A percentile compares a stretch with the other conserved stretches of the same genome.
phyloP scores from a whole-genome alignment of 2,329 filamentous ascomycete species.

The Onygenales sp. region DNA sequence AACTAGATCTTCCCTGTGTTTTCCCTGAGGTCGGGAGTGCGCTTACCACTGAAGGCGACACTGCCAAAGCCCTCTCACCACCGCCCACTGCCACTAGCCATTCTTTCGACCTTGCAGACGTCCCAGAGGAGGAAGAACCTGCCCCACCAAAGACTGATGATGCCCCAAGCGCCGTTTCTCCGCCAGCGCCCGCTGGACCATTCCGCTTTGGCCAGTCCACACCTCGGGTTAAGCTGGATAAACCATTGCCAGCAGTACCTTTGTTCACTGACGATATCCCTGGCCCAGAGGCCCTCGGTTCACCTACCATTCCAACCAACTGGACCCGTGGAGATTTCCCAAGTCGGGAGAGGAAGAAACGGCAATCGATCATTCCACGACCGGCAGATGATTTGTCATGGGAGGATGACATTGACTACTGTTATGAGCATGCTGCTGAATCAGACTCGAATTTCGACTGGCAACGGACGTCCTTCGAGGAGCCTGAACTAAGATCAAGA shows the following conservation, averaged over 20 bases:
- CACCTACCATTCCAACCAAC: slow-evolving; percentile 24
- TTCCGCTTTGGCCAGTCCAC: slow-evolving; percentile 10
- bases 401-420: slow-evolving; percentile 56
- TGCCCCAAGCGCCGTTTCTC: slow-evolving; percentile 12
- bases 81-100: slow-evolving; percentile 33
- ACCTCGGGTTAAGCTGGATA: neutral
- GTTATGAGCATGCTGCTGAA: slow-evolving; percentile 52
- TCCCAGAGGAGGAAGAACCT: slow-evolving; percentile 38
- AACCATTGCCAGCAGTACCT: slow-evolving; percentile 1
- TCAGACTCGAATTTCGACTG: slow-evolving; percentile 54
- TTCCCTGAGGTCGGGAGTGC: slow-evolving; percentile 26
- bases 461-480: slow-evolving; percentile 32
- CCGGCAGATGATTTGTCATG: slow-evolving; percentile 33
- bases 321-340: slow-evolving; percentile 11
- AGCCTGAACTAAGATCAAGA: slow-evolving; percentile 13
- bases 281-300: slow-evolving; percentile 31
- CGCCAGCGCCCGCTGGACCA: slow-evolving; percentile 10
- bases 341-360: slow-evolving; percentile 3
- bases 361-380: neutral
- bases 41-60: slow-evolving; percentile 33
- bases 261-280: neutral
- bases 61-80: slow-evolving; percentile 28
- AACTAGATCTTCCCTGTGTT: slow-evolving; percentile 20
- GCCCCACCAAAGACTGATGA: slow-evolving; percentile 24
- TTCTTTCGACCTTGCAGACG: slow-evolving; percentile 33